phyloP scores from a whole-genome alignment of 495 filamentous ascomycete genomes.

The Pseudevernia furfuracea region DNA sequence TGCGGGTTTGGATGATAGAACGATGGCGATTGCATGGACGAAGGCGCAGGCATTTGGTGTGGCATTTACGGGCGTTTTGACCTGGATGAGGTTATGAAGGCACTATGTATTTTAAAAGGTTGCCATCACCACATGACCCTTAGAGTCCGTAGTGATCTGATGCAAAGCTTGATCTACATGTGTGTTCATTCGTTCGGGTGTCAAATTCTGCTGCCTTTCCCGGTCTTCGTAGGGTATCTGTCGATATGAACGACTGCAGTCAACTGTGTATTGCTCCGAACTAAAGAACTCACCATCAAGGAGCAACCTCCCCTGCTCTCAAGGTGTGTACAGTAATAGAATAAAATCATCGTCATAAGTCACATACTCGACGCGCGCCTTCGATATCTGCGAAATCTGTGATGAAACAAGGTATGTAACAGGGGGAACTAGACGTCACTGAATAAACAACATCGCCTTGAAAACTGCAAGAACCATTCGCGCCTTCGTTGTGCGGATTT shows the following conservation, averaged over 20 bases:
- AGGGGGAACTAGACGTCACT: neutral
- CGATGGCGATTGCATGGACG: neutral
- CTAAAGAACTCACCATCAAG: neutral
- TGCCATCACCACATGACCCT: neutral
- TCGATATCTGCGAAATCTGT: neutral
- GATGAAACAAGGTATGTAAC: neutral
- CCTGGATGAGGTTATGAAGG: neutral
- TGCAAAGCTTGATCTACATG: neutral
- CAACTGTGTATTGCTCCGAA: neutral
- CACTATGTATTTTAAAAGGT: neutral
- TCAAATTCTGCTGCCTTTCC: neutral
- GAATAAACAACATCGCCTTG: neutral
- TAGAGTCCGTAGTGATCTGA: neutral
- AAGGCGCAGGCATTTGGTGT: neutral
- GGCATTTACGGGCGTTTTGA: slow-evolving; percentile 9
- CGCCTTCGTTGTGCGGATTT: neutral
- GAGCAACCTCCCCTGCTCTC: neutral
- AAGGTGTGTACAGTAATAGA: neutral
- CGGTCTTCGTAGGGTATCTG: neutral
- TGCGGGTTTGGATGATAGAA: neutral
- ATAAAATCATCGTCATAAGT: neutral
- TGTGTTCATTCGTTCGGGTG: neutral
- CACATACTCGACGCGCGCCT: neutral
- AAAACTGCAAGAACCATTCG: neutral
- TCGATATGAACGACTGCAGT: neutral